phyloP scores from a whole-genome alignment of 2,329 filamentous ascomycete genomes.

The Beauveria brongniartii region DNA sequence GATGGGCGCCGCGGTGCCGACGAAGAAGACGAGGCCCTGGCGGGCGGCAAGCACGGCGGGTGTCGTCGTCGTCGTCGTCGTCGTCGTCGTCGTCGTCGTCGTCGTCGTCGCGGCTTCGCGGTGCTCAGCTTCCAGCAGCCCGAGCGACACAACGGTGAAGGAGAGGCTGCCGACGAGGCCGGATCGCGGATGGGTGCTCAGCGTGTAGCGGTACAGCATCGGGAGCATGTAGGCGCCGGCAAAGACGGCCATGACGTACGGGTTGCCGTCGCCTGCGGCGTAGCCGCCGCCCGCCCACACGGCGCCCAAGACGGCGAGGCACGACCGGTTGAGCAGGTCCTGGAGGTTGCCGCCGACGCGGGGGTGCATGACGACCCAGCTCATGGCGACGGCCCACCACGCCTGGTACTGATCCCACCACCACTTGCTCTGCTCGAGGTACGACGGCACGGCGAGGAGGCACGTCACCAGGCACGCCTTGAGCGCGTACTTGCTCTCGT shows the following conservation, averaged over 20 bases:
- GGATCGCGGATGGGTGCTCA: conserved; percentile 47
- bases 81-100: too few species aligned
- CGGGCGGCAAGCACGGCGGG: conserved; percentile 34
- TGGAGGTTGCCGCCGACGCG: conserved; percentile 50
- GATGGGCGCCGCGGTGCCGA: conserved; percentile 46
- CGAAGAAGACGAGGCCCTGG: conserved; percentile 41
- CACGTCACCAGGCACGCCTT: conserved; percentile 46
- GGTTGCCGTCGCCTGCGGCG: conserved; percentile 42
- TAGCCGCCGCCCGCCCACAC: conserved; percentile 47
- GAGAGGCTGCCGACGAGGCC: conserved; percentile 50
- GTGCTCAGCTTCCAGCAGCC: conserved; percentile 25
- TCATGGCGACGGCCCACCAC: conserved; percentile 52
- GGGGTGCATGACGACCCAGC: conserved; percentile 44
- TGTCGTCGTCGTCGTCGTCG: conserved; percentile 17
- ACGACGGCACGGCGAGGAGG: conserved; percentile 45
- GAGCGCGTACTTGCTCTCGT: conserved; percentile 49
- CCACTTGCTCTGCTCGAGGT: conserved; percentile 31
- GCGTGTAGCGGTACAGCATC: conserved; percentile 49
- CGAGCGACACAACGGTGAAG: conserved; percentile 46
- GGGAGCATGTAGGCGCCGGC: conserved; percentile 50
- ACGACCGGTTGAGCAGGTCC: conserved; percentile 44
- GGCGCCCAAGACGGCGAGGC: conserved; percentile 42
- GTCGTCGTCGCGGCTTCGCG: conserved; percentile 15
- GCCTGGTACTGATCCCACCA: conserved; percentile 50
- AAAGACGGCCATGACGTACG: conserved; percentile 47